phyloP scores from a whole-genome alignment of 2,329 filamentous ascomycete species.

The Furcasterigmium sp. region DNA sequence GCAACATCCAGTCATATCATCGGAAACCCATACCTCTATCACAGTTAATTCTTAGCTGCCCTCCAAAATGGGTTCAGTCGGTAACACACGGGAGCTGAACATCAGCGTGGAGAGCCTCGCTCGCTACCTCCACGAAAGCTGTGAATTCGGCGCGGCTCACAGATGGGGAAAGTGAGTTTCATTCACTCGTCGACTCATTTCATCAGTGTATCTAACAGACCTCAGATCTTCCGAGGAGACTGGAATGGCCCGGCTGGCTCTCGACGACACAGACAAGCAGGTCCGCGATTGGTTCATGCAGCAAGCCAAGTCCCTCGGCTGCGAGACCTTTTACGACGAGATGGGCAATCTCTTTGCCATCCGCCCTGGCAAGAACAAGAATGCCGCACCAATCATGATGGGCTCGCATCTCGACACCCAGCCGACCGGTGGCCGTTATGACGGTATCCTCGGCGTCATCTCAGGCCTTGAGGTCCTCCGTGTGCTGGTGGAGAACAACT shows the following conservation, averaged over 20 bases:
- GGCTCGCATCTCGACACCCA: slow-evolving; percentile 66
- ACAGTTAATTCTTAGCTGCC: too few relatives aligned
- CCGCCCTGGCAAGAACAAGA: slow-evolving; percentile 51
- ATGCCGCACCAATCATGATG: slow-evolving; percentile 59
- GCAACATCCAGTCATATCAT: too few relatives aligned
- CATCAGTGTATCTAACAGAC: not conserved
- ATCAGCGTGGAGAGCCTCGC: slow-evolving; percentile 4
- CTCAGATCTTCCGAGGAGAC: not conserved
- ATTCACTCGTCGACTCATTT: not conserved
- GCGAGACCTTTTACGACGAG: slow-evolving; percentile 60
- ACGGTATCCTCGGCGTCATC: slow-evolving; percentile 70
- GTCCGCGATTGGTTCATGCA: slow-evolving; percentile 71
- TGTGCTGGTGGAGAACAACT: slow-evolving; percentile 58
- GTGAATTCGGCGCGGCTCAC: slow-evolving; percentile 14
- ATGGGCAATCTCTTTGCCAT: slow-evolving; percentile 81
- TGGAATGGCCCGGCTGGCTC: slow-evolving; percentile 3
- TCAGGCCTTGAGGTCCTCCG: slow-evolving; percentile 69
- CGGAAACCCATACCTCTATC: too few relatives aligned
- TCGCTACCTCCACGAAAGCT: slow-evolving; percentile 11
- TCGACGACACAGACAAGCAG: slow-evolving; percentile 51
- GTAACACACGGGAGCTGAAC: not conserved
- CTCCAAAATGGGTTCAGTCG: not conserved
- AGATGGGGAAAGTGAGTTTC: slow-evolving; percentile 4
- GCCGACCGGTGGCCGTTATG: slow-evolving; percentile 61
- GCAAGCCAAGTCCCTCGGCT: slow-evolving; percentile 58